phyloP scores from a whole-genome alignment of 371 early-diverging fungal genomes.

The Dinochytrium kinnereticum region DNA sequence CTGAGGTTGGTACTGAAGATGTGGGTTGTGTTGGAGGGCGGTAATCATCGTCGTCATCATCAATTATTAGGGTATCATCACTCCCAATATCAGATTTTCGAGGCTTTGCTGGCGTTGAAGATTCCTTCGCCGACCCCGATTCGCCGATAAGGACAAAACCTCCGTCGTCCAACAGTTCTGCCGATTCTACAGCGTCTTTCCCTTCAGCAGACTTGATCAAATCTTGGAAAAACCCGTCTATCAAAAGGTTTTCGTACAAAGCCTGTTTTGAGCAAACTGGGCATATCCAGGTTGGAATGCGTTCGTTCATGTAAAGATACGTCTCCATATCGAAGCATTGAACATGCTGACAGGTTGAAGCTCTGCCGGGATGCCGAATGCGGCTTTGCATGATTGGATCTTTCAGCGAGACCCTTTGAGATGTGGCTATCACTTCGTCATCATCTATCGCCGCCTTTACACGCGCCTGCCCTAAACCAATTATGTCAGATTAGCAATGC shows the following conservation, averaged over 20 bases:
- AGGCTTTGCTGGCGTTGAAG: background rate
- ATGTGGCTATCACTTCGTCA: slow-evolving; percentile 28
- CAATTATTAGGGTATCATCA: background rate
- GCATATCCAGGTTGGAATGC: slow-evolving; percentile 35
- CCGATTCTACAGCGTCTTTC: slow-evolving; percentile 21
- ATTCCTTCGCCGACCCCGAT: background rate
- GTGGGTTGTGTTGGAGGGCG: background rate
- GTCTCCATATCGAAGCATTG: slow-evolving; percentile 35
- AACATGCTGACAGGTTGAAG: slow-evolving; percentile 20
- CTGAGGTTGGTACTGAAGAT: background rate
- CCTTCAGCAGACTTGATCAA: slow-evolving; percentile 16
- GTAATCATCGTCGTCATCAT: background rate
- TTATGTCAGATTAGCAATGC: too few relatives aligned
- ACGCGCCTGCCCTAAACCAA: background rate
- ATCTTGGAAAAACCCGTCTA: slow-evolving; percentile 31
- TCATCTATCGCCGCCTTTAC: background rate
- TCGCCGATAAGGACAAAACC: slow-evolving; percentile 12
- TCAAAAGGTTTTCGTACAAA: slow-evolving; percentile 22
- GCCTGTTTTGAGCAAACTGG: slow-evolving; percentile 30
- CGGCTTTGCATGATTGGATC: slow-evolving; percentile 27
- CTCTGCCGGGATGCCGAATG: slow-evolving; percentile 19
- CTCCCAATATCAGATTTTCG: background rate
- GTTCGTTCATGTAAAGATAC: slow-evolving; percentile 26
- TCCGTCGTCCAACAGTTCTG: slow-evolving; percentile 26
- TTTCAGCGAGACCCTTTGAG: slow-evolving; percentile 30